phyloP scores from a whole-genome alignment of 805 yeast genomes.

The Hanseniaspora mollemarum region DNA sequence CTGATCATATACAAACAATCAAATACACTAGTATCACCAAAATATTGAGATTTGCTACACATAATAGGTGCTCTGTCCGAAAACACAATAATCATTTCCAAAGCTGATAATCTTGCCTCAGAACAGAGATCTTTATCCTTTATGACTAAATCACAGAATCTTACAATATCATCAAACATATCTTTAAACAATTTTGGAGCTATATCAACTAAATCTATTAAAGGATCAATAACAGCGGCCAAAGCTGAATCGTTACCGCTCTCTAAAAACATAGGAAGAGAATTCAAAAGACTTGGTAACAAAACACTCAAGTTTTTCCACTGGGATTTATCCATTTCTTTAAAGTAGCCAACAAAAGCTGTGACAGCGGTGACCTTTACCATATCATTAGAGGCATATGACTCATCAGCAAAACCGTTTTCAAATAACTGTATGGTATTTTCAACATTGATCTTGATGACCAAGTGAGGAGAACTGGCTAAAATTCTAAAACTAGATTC shows the following conservation, averaged over 20 bases:
- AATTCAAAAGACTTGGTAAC: slow-evolving; percentile 72
- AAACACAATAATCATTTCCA: slow-evolving; percentile 81
- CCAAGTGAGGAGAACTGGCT: slow-evolving; percentile 68
- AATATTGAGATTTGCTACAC: slow-evolving; percentile 72
- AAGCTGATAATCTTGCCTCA: slow-evolving; percentile 67
- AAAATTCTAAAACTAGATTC: slow-evolving; percentile 88
- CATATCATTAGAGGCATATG: slow-evolving; percentile 40
- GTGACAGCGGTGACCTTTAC: slow-evolving; percentile 86
- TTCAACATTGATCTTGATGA: slow-evolving; percentile 46
- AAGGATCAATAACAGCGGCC: slow-evolving; percentile 75
- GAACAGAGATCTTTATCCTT: slow-evolving; percentile 73
- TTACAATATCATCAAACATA: slow-evolving; percentile 79
- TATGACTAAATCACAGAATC: slow-evolving; percentile 73
- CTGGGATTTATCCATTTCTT: slow-evolving; percentile 59
- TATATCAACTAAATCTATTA: slow-evolving; percentile 79
- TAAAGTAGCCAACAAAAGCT: slow-evolving; percentile 85
- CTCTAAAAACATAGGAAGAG: slow-evolving; percentile 72
- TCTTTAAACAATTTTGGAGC: slow-evolving; percentile 92
- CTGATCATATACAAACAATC: slow-evolving; percentile 76
- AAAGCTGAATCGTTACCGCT: slow-evolving; percentile 71
- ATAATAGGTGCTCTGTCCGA: slow-evolving; percentile 88
- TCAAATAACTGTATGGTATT: slow-evolving; percentile 59
- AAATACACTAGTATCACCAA: slow-evolving; percentile 59
- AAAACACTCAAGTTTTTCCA: slow-evolving; percentile 72
- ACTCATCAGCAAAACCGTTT: slow-evolving; percentile 64